phyloP scores from a whole-genome alignment of 169 alveolate genomes.

The Plasmodium knowlesi region DNA sequence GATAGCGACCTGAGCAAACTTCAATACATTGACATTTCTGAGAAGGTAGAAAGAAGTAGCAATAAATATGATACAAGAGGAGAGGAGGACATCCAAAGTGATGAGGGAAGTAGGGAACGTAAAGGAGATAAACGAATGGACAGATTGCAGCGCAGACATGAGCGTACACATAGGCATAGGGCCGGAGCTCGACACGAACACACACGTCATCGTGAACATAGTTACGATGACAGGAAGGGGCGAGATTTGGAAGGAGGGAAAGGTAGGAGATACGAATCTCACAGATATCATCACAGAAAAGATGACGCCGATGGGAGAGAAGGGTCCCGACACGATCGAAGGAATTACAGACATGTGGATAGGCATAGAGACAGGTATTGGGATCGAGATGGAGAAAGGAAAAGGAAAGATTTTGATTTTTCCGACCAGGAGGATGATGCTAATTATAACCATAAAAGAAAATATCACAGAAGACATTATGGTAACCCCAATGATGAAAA shows the following conservation, averaged over 20 bases:
- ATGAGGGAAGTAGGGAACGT: background rate
- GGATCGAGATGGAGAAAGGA: background rate
- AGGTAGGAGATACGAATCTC: background rate
- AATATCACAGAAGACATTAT: background rate
- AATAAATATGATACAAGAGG: background rate
- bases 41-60: background rate
- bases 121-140: background rate
- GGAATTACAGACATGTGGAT: background rate
- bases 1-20: conserved; percentile 9
- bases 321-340: background rate
- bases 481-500: background rate
- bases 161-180: background rate
- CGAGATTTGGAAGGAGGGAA: background rate
- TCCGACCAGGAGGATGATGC: background rate
- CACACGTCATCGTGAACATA: background rate
- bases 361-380: background rate
- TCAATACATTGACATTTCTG: background rate
- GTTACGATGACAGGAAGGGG: background rate
- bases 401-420: background rate
- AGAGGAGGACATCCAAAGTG: background rate
- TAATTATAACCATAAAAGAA: background rate
- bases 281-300: background rate
- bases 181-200: background rate
- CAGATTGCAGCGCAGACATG: background rate
- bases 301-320: background rate